A percentile compares a stretch with the other conserved stretches of the same genome.
These are phyloP conservation scores for Colletotrichum incanum DNA, from an alignment of 2,329 filamentous ascomycete genomes.

Conservation along the genomic window DNA sequence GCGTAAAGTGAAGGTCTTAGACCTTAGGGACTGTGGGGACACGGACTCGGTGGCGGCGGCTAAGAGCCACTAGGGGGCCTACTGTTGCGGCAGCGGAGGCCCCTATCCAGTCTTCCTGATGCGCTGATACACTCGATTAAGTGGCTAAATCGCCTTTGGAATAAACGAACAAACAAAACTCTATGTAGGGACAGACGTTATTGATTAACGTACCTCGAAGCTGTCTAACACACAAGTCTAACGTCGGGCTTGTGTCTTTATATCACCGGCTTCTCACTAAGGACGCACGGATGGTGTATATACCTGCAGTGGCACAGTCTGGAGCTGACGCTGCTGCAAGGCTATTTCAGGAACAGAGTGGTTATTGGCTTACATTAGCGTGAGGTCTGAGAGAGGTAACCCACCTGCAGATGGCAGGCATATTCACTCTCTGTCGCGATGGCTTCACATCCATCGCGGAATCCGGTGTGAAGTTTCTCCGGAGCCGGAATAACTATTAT, in stretches of 20 bases:
- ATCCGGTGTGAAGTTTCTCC: too few species aligned
- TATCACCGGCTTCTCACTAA: slow-evolving; percentile 12
- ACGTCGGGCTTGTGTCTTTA: slow-evolving; percentile 11
- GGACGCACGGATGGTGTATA: slow-evolving; percentile 27
- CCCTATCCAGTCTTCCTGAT: too few species aligned
- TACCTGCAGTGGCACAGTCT: slow-evolving; percentile 23
- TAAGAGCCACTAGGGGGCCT: too few species aligned
- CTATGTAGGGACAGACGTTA: slow-evolving; percentile 9
- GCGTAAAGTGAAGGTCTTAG: too few species aligned
- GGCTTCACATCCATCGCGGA: too few species aligned
- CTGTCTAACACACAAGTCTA: slow-evolving; percentile 20
- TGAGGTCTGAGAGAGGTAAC: slow-evolving; percentile 2
- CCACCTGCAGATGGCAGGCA: slow-evolving; percentile 25
- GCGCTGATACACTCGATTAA: slow-evolving; percentile 12
- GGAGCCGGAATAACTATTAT: too few species aligned
- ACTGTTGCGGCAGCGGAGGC: too few species aligned
- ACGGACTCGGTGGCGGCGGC: too few species aligned
- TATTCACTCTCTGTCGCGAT: too few species aligned
- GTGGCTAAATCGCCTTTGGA: not conserved
- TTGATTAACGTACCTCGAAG: not conserved
- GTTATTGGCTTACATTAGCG: not conserved
- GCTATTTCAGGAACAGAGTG: slow-evolving; percentile 4
- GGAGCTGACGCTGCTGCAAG: slow-evolving; percentile 29
- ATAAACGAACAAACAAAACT: not conserved
- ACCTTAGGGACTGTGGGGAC: too few species aligned